Conservation (phyloP, 352 stramenopile species). For the Phytophthora crassamura region DNA sequence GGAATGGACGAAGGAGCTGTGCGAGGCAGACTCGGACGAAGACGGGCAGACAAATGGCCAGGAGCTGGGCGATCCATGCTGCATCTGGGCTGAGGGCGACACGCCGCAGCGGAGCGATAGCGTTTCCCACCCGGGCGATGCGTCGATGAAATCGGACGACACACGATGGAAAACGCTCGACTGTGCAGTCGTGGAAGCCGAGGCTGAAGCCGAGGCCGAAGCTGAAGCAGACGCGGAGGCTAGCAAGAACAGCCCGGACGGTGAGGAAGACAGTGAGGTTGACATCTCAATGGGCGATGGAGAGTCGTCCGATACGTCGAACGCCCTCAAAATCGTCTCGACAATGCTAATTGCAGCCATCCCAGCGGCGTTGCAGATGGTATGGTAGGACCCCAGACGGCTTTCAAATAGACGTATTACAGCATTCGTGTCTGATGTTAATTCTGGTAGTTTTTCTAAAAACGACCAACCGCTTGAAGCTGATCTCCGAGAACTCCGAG, state of each 20-base stretch:
- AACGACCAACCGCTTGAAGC: too few relatives aligned
- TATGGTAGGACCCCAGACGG: background rate
- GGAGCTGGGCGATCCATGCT: slow-evolving; percentile 85
- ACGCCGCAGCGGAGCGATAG: slow-evolving; percentile 18
- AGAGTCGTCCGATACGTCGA: background rate
- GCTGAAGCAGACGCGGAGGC: slow-evolving; percentile 20
- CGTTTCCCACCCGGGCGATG: slow-evolving; percentile 39
- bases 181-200: slow-evolving; percentile 17
- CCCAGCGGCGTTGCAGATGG: background rate
- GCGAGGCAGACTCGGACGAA: slow-evolving; percentile 72
- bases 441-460: too few relatives aligned
- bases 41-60: slow-evolving; percentile 87
- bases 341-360: slow-evolving; percentile 4
- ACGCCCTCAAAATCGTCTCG: background rate
- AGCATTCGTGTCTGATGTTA: too few relatives aligned
- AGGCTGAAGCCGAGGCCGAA: slow-evolving; percentile 22
- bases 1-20: slow-evolving; percentile 54
- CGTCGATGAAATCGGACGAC: slow-evolving; percentile 22
- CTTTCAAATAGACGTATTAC: background rate
- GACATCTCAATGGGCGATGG: slow-evolving; percentile 30
- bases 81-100: slow-evolving; percentile 49
- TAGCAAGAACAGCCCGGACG: slow-evolving; percentile 28
- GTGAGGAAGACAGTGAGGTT: slow-evolving; percentile 27
- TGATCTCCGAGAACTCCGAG: too few relatives aligned
- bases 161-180: slow-evolving; percentile 29